phyloP scores from a whole-genome alignment of 2,329 filamentous ascomycete genomes.

The Cladophialophora immunda region DNA sequence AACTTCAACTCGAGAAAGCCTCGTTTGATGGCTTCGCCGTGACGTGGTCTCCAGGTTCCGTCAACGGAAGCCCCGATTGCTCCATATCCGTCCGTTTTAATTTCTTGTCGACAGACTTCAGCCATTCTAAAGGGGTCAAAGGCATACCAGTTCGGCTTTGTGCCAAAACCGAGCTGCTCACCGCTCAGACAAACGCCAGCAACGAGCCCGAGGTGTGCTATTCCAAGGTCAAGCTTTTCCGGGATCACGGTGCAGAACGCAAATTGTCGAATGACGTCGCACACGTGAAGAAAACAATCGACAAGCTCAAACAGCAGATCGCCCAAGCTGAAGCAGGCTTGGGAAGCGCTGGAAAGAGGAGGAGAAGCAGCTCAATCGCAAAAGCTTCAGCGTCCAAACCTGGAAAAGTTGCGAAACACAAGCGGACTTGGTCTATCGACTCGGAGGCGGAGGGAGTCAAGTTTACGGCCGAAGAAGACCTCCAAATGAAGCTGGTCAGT shows the following conservation, averaged over 20 bases:
- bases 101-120: conserved; percentile 97
- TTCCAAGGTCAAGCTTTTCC: conserved; percentile 96
- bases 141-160: conserved; percentile 94
- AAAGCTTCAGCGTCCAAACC: conserved; percentile 61
- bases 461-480: conserved; percentile 51
- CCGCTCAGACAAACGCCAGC: conserved; percentile 53
- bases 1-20: conserved; percentile 75
- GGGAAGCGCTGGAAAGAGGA: conserved; percentile 68
- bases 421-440: conserved; percentile 93
- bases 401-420: conserved; percentile 88
- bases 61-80: conserved; percentile 75
- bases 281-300: conserved; percentile 95
- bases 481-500: conserved; percentile 53
- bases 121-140: conserved; percentile 98
- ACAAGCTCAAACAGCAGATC: conserved; percentile 95
- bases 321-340: conserved; percentile 73
- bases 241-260: conserved; percentile 92
- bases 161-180: conserved; percentile 80
- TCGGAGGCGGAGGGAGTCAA: conserved; percentile 62
- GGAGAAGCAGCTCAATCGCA: conserved; percentile 63
- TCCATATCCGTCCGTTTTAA: conserved; percentile 94
- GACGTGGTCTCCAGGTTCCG: conserved; percentile 77
- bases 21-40: conserved; percentile 96
- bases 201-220: conserved; percentile 77
- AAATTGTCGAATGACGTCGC: conserved; percentile 94